Evolutionary conservation across 2,329 filamentous ascomycete species (phyloP), one percentile per base, ranked within the genome.

Genomic region (Helminthosporium solani): DNA sequence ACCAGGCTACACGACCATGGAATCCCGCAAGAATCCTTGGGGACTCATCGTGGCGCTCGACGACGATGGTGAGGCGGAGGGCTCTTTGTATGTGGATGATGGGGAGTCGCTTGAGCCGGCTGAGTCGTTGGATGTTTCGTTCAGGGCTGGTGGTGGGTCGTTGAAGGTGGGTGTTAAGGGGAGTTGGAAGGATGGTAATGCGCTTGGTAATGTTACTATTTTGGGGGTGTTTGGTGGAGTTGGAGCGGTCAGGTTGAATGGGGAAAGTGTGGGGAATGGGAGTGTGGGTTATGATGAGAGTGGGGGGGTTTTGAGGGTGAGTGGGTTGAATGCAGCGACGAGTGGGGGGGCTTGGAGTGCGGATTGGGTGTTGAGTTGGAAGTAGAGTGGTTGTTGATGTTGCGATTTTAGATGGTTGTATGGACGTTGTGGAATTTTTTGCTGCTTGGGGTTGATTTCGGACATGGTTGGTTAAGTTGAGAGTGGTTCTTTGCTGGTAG

Each of bases 21-120:
- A 81, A 28, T 80, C 78, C 16, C 77, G 86, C 28, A 73, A 76
- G 39, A 87, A 81, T 38, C 78, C 82, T 0, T 91, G 86, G 84
- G 80, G 79, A 7, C 54, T 91, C 33, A 72, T 90, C 8, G 79
- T 82, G 1, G 84, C 85, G 2, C 76, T 87, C 1, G 75, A 79
- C 51, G 57, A 61, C 1, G 59, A 77, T 14, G 82, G 83, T 0
- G 65, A 68, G 1, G 86, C 87, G 0, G 71, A 59, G 2, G 87
- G 87, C 0, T 66, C 73, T 15, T 67, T 91, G 23, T 90, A 91
- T 61, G 63, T 90, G 7, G 88, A 91, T 57, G 88, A 92, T 56
- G 87, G 88, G 1, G 85, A 85, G 69, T 87, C 82, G 44, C 47
- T 89, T 7, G 58, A 67, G 27, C 84, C 80, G 0, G 73, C 78